Conservation (phyloP, 768 basidiomycete genomes). For the Multifurca ochricompacta region DNA sequence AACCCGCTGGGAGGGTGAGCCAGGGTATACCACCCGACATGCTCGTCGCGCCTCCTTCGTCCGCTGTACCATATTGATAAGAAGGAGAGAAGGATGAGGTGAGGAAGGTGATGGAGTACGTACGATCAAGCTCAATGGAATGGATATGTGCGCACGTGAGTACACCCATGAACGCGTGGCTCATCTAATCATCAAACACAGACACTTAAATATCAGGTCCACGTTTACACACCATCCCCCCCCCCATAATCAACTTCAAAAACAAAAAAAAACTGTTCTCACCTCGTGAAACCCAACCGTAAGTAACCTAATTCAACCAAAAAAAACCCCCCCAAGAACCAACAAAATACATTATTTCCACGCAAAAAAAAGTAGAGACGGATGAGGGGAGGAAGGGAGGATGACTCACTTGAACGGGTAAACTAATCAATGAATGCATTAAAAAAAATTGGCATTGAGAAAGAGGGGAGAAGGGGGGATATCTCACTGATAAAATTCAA, state of each 20-base stretch:
- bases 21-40: slow-evolving; percentile 84
- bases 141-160: slow-evolving; percentile 82
- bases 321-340: background rate
- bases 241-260: slow-evolving; percentile 14
- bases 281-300: slow-evolving; percentile 90
- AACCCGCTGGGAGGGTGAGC: slow-evolving; percentile 80
- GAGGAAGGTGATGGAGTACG: slow-evolving; percentile 27
- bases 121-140: slow-evolving; percentile 82
- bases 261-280: too few species aligned
- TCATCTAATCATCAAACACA: too few species aligned
- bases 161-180: slow-evolving; percentile 73
- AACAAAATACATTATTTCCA: background rate
- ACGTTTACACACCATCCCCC: too few species aligned
- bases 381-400: background rate
- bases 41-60: slow-evolving; percentile 79
- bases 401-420: slow-evolving; percentile 82
- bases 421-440: slow-evolving; percentile 38
- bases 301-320: slow-evolving; percentile 49
- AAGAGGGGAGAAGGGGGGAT: background rate
- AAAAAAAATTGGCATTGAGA: slow-evolving; percentile 54
- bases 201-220: too few species aligned
- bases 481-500: slow-evolving; percentile 66
- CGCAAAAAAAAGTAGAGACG: slow-evolving; percentile 1
- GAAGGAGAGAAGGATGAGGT: too few species aligned
- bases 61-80: too few species aligned